These are phyloP conservation scores for Flaveria trinervia DNA, from an alignment of 129 eudicot species.

Conservation along the genomic window DNA sequence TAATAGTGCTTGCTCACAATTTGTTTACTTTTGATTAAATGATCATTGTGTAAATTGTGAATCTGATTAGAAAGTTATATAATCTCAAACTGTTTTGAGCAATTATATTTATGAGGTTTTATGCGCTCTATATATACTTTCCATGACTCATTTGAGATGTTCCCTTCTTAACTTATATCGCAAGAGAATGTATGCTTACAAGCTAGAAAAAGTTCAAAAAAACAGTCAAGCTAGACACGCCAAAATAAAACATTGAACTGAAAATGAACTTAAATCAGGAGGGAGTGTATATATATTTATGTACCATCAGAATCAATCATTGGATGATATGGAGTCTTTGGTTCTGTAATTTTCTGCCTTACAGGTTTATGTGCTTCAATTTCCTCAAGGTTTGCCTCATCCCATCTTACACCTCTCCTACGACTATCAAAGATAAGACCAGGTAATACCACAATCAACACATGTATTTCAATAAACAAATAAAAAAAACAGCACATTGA, in stretches of 20 bases:
- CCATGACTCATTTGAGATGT: neutral
- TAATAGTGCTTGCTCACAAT: neutral
- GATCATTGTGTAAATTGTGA: neutral
- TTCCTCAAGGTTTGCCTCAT: constrained; percentile 80
- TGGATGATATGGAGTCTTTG: constrained; percentile 96
- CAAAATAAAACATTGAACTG: neutral
- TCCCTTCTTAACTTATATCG: neutral
- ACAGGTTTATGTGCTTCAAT: constrained; percentile 92
- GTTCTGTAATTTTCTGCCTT: constrained; percentile 96
- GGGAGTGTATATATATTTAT: neutral
- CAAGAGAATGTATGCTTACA: neutral
- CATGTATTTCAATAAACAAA: neutral
- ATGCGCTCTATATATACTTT: neutral
- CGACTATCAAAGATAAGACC: constrained; percentile 24
- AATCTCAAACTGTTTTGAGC: neutral
- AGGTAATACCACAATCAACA: neutral
- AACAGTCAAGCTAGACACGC: neutral
- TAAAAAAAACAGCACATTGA: neutral
- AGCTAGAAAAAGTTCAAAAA: neutral
- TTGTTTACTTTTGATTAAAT: neutral
- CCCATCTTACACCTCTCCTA: constrained; percentile 77
- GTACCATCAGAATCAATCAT: constrained; percentile 83
- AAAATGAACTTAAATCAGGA: neutral
- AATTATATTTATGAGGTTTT: neutral
- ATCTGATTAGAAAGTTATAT: neutral